Evolutionary conservation across 441 rosid species (phyloP).

Genomic region (Pelargonium myrrhifolium): DNA sequence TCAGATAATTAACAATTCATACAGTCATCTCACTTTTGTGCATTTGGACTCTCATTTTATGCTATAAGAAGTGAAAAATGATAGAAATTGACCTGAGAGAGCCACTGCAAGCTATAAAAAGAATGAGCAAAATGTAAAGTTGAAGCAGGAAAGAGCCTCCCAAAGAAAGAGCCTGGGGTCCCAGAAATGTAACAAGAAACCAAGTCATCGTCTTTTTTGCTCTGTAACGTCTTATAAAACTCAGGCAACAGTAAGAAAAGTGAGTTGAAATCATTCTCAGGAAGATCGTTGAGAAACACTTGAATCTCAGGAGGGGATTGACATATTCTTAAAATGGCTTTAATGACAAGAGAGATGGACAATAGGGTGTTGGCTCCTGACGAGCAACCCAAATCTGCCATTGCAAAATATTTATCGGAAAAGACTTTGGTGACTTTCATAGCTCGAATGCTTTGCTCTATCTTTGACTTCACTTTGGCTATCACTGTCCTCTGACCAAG

Average conservation of each 20-base stretch:
- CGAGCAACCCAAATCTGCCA: slow-evolving; percentile 37
- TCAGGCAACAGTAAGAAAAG: slow-evolving; percentile 19
- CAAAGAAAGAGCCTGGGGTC: slow-evolving; percentile 39
- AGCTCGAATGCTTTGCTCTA: slow-evolving; percentile 8
- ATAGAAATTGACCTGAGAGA: slow-evolving; percentile 28
- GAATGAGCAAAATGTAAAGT: slow-evolving; percentile 35
- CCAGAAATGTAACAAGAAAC: slow-evolving; percentile 25
- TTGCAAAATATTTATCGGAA: neutral
- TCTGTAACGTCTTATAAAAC: too few species aligned
- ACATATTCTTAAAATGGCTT: slow-evolving; percentile 14
- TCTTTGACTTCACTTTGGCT: slow-evolving; percentile 9
- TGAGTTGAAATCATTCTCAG: slow-evolving; percentile 45
- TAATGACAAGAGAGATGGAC: slow-evolving; percentile 14
- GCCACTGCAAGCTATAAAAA: slow-evolving; percentile 33
- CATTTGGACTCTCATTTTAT: too few species aligned
- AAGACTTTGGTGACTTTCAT: neutral
- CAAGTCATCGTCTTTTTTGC: too few species aligned
- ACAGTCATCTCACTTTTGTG: too few species aligned
- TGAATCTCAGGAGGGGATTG: slow-evolving; percentile 27
- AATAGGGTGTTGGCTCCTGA: slow-evolving; percentile 30
- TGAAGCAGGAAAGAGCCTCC: slow-evolving; percentile 32
- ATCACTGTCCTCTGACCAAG: neutral
- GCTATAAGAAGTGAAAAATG: too few species aligned
- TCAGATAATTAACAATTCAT: too few species aligned
- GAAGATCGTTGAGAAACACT: slow-evolving; percentile 45